Conservation (phyloP, 2,329 filamentous ascomycete species). For the Fusarium verrucosum region DNA sequence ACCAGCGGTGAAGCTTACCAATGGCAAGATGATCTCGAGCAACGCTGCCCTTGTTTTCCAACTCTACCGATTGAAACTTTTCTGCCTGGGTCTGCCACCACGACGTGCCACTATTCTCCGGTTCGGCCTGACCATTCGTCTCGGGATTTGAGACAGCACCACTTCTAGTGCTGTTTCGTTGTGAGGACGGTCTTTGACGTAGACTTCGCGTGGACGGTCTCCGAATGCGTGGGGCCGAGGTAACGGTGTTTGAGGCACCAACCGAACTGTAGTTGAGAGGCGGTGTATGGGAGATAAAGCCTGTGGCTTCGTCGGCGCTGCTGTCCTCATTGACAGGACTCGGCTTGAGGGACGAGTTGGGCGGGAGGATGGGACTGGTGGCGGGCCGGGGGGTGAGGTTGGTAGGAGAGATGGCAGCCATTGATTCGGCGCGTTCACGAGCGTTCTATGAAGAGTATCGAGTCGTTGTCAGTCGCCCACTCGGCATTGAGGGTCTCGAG, state of each 20-base stretch:
- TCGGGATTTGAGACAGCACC: constrained; percentile 6
- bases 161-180: constrained; percentile 11
- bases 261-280: constrained; percentile 54
- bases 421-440: constrained; percentile 55
- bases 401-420: constrained; percentile 45
- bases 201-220: constrained; percentile 21
- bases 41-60: constrained; percentile 88
- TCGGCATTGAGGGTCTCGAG: neutral
- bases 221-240: constrained; percentile 25
- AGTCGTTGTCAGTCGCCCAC: constrained; percentile 15
- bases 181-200: constrained; percentile 16
- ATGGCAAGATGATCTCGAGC: constrained; percentile 83
- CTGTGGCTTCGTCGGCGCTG: constrained; percentile 54
- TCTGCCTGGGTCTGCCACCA: constrained; percentile 64
- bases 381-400: constrained; percentile 19
- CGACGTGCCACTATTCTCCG: constrained; percentile 35
- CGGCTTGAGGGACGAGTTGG: constrained; percentile 29
- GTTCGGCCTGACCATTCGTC: constrained; percentile 31
- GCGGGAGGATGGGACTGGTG: constrained; percentile 31
- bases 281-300: constrained; percentile 50
- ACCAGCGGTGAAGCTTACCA: constrained; percentile 57
- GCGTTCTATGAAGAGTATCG: constrained; percentile 48
- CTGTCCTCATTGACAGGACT: constrained; percentile 37
- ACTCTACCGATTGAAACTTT: constrained; percentile 70
- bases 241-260: constrained; percentile 36